These are phyloP conservation scores for Salix viminalis DNA, from an alignment of 345 rosid species.

Conservation along the genomic window DNA sequence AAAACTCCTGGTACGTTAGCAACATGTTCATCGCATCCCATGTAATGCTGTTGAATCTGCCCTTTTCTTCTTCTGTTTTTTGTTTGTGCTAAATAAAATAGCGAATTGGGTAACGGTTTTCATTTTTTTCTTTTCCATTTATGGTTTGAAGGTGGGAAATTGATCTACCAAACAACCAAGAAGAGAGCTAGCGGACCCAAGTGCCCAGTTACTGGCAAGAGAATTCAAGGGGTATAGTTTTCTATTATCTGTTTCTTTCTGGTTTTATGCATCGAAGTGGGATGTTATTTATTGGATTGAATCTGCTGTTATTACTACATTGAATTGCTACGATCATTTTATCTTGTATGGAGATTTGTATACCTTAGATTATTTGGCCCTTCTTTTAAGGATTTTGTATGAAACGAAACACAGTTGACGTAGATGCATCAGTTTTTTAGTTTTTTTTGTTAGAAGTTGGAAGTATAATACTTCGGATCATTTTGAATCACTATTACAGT, in stretches of 20 bases:
- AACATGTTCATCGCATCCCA: neutral
- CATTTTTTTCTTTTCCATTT: neutral
- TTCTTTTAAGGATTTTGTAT: neutral
- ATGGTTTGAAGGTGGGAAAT: slow-evolving; percentile 21
- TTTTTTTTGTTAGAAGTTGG: neutral
- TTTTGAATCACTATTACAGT: neutral
- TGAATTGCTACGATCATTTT: neutral
- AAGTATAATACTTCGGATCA: neutral
- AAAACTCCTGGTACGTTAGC: slow-evolving; percentile 70
- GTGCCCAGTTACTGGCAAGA: slow-evolving; percentile 35
- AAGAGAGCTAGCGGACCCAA: slow-evolving; percentile 36
- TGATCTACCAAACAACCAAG: slow-evolving; percentile 30
- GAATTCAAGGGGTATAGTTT: slow-evolving; percentile 31
- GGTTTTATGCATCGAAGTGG: neutral
- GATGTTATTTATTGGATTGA: neutral
- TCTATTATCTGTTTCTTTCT: accelerated
- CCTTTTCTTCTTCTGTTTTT: neutral
- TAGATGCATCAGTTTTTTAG: neutral
- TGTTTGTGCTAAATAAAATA: neutral
- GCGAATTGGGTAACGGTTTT: neutral
- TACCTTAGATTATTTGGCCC: neutral
- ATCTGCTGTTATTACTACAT: neutral
- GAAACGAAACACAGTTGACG: neutral
- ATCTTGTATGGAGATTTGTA: neutral
- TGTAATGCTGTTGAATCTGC: neutral